Evolutionary conservation across 1,284 basidiomycete species (phyloP), one percentile per base, ranked within the genome.

Genomic region (Mycosarcoma maydis): DNA sequence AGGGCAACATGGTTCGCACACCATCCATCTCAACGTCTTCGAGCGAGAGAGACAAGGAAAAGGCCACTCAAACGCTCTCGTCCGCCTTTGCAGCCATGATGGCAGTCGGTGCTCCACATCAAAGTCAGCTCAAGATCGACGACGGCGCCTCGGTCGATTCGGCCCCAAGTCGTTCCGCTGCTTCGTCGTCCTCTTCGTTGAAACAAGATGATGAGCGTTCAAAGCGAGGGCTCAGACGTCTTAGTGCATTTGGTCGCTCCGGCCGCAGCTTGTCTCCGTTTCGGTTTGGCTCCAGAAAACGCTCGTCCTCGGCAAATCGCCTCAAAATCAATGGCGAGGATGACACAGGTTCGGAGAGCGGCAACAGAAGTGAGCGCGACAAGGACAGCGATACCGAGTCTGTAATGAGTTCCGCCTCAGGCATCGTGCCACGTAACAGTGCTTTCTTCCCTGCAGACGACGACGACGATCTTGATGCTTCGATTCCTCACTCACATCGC

Each of bases 391-490:
- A 75, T 37, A 54, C 46, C 20, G 70, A 70, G 17, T 62, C 70
- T 6, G 47, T 70, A 10, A 38, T 34, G 20, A 70, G 67, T 42
- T 53, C 52, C 10, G 52, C 42, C 11, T 53, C 56, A 4, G 71
- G 72, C n/a, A 66, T 76, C 42, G 53, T 51, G 1, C 73, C 73
- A 1, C 39, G 73, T 6, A 73, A 73, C 51, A 76, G 49, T 23
- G 73, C 73, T n/a, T 76, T 76, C 47, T 52, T 54, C 54, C 37
- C 45, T 27, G 46, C 43, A 0, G 34, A 65, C 20, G 67, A 60
- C 11, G 49, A 57, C 1, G 67, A 65, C 13, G 61, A 64, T 16
- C 46, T 40, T 17, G 57, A 60, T 23, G 14, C 43, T 17, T 36
- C 42, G 23, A 32, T 49, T 2, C 44, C 51, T 20, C 57, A 47